phyloP scores from a whole-genome alignment of 179 eudicot genomes.

The Amaranthus tricolor region DNA sequence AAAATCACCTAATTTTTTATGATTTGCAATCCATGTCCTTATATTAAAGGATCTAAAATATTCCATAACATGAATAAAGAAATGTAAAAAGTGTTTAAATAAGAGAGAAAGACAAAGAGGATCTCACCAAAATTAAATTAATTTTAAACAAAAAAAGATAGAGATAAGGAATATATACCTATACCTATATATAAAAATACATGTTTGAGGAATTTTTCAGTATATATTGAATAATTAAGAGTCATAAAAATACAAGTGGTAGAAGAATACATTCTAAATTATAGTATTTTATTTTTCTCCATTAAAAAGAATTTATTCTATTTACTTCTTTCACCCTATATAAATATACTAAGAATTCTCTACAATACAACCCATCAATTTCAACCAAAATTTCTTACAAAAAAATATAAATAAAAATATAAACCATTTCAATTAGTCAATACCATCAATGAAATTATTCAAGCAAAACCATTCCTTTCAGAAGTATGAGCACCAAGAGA shows the following conservation, averaged over 20 bases:
- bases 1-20: too few species aligned
- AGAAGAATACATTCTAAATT: not conserved
- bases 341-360: not conserved
- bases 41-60: too few species aligned
- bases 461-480: constrained; percentile 21
- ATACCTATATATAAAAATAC: not conserved
- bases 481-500: constrained; percentile 27
- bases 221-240: not conserved
- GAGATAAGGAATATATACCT: not conserved
- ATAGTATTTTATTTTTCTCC: not conserved
- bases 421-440: not conserved
- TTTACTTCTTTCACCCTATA: not conserved
- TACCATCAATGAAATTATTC: constrained; percentile 25
- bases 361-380: not conserved
- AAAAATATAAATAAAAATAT: not conserved
- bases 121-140: not conserved
- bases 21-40: too few species aligned
- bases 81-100: too few species aligned
- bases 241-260: not conserved
- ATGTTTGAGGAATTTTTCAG: not conserved
- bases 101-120: too few species aligned
- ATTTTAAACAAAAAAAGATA: not conserved
- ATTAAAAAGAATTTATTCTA: not conserved
- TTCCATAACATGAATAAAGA: too few species aligned
- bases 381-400: not conserved